phyloP scores from a whole-genome alignment of 2,329 filamentous ascomycete genomes.

The Claviceps quebecensis region DNA sequence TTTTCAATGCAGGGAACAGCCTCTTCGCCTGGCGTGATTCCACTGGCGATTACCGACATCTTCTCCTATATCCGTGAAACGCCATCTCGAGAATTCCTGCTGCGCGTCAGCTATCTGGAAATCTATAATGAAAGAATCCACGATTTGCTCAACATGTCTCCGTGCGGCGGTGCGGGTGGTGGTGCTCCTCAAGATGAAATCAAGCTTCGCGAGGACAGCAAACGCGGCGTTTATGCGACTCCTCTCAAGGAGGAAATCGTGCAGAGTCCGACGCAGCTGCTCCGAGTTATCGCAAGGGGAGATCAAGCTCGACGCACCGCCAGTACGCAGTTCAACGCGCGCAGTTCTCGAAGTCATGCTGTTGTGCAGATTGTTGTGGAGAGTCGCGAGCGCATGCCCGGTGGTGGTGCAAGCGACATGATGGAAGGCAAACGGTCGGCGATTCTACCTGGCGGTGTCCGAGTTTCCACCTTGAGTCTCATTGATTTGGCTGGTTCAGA shows the following conservation, averaged over 20 bases:
- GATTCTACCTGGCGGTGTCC: slow-evolving; percentile 71
- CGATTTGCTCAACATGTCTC: slow-evolving; percentile 70
- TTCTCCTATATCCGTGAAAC: slow-evolving; percentile 98
- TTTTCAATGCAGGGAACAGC: slow-evolving; percentile 99
- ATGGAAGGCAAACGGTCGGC: slow-evolving; percentile 48
- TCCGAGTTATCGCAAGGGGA: slow-evolving; percentile 87
- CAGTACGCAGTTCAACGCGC: slow-evolving; percentile 92
- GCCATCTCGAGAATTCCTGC: slow-evolving; percentile 80
- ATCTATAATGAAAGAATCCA: slow-evolving; percentile 99
- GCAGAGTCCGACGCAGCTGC: slow-evolving; percentile 86
- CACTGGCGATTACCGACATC: slow-evolving; percentile 93
- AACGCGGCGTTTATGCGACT: slow-evolving; percentile 89
- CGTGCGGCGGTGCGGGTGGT: slow-evolving; percentile 36
- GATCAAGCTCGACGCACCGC: slow-evolving; percentile 82
- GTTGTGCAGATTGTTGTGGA: slow-evolving; percentile 98
- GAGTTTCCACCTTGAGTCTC: slow-evolving; percentile 85
- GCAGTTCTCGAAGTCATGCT: slow-evolving; percentile 93
- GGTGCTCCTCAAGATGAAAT: slow-evolving; percentile 71
- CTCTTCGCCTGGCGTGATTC: slow-evolving; percentile 89
- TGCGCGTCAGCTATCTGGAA: slow-evolving; percentile 94
- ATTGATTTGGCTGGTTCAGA: slow-evolving; percentile 96
- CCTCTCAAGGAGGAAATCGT: slow-evolving; percentile 97
- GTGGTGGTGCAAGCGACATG: slow-evolving; percentile 24
- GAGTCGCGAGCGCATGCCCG: slow-evolving; percentile 71
- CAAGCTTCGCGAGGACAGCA: slow-evolving; percentile 90